These are phyloP conservation scores for Discostella stelligeroides DNA, from an alignment of 108 stramenopile species.

Conservation along the genomic window DNA sequence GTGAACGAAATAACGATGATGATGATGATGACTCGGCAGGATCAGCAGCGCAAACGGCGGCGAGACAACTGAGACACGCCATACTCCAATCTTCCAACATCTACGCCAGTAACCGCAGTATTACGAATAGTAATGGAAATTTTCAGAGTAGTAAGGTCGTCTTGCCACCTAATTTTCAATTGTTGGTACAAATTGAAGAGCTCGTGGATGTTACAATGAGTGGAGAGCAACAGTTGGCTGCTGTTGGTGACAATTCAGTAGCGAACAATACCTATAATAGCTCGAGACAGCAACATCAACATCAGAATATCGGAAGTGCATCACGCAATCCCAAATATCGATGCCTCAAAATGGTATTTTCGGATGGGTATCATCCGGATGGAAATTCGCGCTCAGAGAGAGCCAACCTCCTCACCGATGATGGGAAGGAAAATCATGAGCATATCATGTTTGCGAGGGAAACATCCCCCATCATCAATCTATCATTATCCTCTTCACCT, in stretches of 20 bases:
- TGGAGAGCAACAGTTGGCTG: conserved; percentile 50
- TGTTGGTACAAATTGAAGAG: conserved; percentile 81
- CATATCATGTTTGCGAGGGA: conserved; percentile 55
- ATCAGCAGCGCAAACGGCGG: no score
- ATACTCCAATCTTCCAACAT: conserved; percentile 28
- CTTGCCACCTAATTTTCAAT: conserved; percentile 44
- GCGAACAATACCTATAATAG: not conserved
- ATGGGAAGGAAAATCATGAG: conserved; percentile 19
- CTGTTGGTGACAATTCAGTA: conserved; percentile 15
- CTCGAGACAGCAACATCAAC: conserved; percentile 19
- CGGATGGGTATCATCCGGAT: conserved; percentile 54
- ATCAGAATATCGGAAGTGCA: not conserved
- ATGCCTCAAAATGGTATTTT: conserved; percentile 53
- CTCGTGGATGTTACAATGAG: conserved; percentile 53
- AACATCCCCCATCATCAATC: conserved; percentile 47
- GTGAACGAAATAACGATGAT: not conserved
- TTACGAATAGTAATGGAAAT: not conserved
- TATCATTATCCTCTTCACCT: conserved; percentile 41
- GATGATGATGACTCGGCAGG: not conserved
- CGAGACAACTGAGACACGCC: conserved; percentile 40
- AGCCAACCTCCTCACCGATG: conserved; percentile 7
- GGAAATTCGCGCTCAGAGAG: not conserved
- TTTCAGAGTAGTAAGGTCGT: conserved; percentile 17
- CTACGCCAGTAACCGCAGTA: conserved; percentile 1
- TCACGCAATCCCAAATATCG: conserved; percentile 34